These are phyloP conservation scores for Cyphellophora europaea DNA, from an alignment of 2,329 filamentous ascomycete species.

Conservation along the genomic window DNA sequence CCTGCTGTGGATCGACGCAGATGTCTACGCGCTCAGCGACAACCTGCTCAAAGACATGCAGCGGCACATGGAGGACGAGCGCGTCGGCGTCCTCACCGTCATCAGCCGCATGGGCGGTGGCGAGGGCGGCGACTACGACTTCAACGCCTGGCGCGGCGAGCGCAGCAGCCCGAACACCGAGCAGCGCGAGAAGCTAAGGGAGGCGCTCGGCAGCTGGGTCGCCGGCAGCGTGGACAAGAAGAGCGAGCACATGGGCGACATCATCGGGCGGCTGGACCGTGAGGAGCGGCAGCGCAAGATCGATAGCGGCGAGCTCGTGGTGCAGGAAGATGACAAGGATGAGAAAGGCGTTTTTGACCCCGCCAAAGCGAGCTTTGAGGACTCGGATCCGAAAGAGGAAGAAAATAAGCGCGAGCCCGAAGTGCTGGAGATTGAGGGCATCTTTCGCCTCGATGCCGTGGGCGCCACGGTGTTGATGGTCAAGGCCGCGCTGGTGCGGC, in stretches of 20 bases:
- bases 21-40: conserved; percentile 2
- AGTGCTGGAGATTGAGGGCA: neutral
- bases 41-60: neutral
- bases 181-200: neutral
- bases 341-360: neutral
- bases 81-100: neutral
- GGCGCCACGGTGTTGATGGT: conserved; percentile 2
- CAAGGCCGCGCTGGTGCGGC: neutral
- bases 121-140: neutral
- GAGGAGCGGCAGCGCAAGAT: neutral
- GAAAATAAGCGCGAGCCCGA: neutral
- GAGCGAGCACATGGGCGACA: conserved; percentile 1
- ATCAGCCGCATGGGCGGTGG: neutral
- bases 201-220: conserved; percentile 1
- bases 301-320: neutral
- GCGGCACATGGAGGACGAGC: neutral
- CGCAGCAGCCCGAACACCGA: neutral
- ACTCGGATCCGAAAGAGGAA: neutral
- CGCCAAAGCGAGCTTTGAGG: neutral
- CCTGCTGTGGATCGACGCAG: conserved; percentile 9
- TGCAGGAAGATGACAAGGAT: too few relatives aligned
- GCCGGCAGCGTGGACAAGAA: conserved; percentile 6
- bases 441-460: conserved; percentile 1
- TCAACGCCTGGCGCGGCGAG: neutral
- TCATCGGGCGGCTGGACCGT: too few relatives aligned